A percentile compares a stretch with the other conserved stretches of the same genome.
Evolutionary conservation across 2,329 filamentous ascomycete species (phyloP).

Genomic region (Xylariaceae sp.): DNA sequence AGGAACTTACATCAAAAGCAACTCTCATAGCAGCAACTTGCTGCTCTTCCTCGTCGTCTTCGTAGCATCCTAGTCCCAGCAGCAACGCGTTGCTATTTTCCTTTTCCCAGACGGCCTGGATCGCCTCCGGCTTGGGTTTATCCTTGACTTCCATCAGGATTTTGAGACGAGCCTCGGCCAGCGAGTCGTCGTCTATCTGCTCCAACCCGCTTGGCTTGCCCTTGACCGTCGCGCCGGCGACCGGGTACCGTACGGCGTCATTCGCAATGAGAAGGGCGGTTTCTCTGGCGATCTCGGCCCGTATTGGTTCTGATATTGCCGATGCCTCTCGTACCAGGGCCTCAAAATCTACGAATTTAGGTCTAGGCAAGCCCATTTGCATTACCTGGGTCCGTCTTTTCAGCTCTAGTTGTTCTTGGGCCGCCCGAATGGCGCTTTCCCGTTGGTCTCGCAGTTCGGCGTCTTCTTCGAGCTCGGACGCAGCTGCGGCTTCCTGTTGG

Average conservation of each 20-base stretch:
- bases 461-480: slow-evolving; percentile 52
- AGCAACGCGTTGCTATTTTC: slow-evolving; percentile 54
- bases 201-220: slow-evolving; percentile 57
- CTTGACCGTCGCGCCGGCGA: slow-evolving; percentile 61
- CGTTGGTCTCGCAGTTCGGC: slow-evolving; percentile 71
- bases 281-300: slow-evolving; percentile 68
- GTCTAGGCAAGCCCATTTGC: slow-evolving; percentile 75
- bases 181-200: slow-evolving; percentile 61
- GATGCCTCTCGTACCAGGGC: slow-evolving; percentile 60
- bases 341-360: slow-evolving; percentile 64
- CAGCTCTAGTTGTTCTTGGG: slow-evolving; percentile 70
- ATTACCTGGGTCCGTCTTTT: slow-evolving; percentile 85
- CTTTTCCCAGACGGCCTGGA: slow-evolving; percentile 49
- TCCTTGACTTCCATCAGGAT: slow-evolving; percentile 64
- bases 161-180: slow-evolving; percentile 70
- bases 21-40: slow-evolving; percentile 56
- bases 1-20: slow-evolving; percentile 63
- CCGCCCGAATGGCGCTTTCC: slow-evolving; percentile 67
- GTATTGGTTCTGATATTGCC: slow-evolving; percentile 55
- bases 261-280: slow-evolving; percentile 73
- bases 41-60: slow-evolving; percentile 68
- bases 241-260: slow-evolving; percentile 69
- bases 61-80: slow-evolving; percentile 75
- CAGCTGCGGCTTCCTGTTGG: slow-evolving; percentile 51
- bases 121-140: slow-evolving; percentile 43